Evolutionary conservation across 1,139 yeast genomes (phyloP), one percentile per base, ranked within the genome.

Genomic region (Petasospora fabianii): DNA sequence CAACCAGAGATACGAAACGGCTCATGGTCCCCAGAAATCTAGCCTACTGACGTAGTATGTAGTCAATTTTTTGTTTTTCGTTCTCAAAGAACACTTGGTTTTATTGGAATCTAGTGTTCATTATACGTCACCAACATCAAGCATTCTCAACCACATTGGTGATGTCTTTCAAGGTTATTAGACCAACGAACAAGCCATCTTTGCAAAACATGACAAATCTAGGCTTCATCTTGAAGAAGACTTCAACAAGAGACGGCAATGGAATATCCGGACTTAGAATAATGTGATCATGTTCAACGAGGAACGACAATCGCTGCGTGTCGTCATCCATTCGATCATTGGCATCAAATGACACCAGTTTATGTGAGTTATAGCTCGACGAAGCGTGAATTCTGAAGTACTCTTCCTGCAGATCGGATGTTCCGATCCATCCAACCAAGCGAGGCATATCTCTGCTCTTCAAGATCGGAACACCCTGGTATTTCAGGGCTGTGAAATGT

Each of bases 381-480:
- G 43, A 31, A 5, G 39, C 41, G 5, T 32, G 35, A 15, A 34
- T 27, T 14, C 24, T 17, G 6, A 41, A 28, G 13, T 66, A 35
- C 16, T 68, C 67, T 8, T 49, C 40, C 7, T 47, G 45, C 16
- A 73, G 46, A 31, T 68, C 71, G 21, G 54, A 53, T 10, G 63
- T 42, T 2, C 68, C 52, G n/a, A 73, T 52, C 57, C 65, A 68
- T 1, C 78, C 79, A 3, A 64, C 36, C 6, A 73, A 44, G 3
- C 47, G 47, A 4, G 60, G 55, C n/a, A 55, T 50, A 3, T 41
- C 39, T 4, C 45, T 43, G 16, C 60, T 54, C 24, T 53, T 48
- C 19, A 71, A 52, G 3, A 73, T 59, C 0, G 77, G 77, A 30
- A 67, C 60, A 0, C 75, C 76, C 35, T 58, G 58, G 36, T 49